phyloP scores from a whole-genome alignment of 2,329 filamentous ascomycete genomes.

The Cladophialophora yegresii region DNA sequence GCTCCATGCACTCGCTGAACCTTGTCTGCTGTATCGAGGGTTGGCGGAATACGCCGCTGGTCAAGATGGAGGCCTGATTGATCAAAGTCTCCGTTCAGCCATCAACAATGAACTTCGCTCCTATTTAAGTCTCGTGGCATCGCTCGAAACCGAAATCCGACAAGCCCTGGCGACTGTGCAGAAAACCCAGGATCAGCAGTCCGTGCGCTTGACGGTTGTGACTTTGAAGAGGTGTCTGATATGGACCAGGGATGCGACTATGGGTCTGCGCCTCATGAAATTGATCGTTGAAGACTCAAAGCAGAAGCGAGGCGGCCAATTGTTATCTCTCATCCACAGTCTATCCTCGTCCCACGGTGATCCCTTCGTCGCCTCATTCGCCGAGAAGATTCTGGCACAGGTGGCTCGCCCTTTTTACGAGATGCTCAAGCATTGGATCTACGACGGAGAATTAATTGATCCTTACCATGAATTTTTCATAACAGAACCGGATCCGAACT shows the following conservation, averaged over 20 bases:
- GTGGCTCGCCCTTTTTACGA: slow-evolving; percentile 95
- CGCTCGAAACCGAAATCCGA: slow-evolving; percentile 87
- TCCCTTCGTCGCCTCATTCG: slow-evolving; percentile 89
- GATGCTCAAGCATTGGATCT: slow-evolving; percentile 95
- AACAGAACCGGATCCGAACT: slow-evolving; percentile 68
- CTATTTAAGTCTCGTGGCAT: slow-evolving; percentile 87
- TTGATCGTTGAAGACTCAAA: slow-evolving; percentile 90
- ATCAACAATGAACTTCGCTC: slow-evolving; percentile 81
- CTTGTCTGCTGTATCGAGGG: slow-evolving; percentile 83
- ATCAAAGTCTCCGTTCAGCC: slow-evolving; percentile 86
- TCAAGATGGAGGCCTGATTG: slow-evolving; percentile 78
- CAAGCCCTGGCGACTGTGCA: slow-evolving; percentile 73
- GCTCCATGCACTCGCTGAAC: slow-evolving; percentile 86
- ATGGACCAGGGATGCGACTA: slow-evolving; percentile 95
- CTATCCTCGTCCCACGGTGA: slow-evolving; percentile 95
- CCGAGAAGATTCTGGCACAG: slow-evolving; percentile 80
- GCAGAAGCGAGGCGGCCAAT: slow-evolving; percentile 77
- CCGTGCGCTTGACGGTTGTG: slow-evolving; percentile 82
- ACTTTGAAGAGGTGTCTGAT: slow-evolving; percentile 94
- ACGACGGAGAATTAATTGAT: slow-evolving; percentile 96
- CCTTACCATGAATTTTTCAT: slow-evolving; percentile 96
- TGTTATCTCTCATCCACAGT: slow-evolving; percentile 89
- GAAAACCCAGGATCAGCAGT: slow-evolving; percentile 64
- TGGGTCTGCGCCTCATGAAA: slow-evolving; percentile 90
- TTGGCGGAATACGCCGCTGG: slow-evolving; percentile 81